Conservation (phyloP, 495 filamentous ascomycete species). For the Trichoderma erinaceum region DNA sequence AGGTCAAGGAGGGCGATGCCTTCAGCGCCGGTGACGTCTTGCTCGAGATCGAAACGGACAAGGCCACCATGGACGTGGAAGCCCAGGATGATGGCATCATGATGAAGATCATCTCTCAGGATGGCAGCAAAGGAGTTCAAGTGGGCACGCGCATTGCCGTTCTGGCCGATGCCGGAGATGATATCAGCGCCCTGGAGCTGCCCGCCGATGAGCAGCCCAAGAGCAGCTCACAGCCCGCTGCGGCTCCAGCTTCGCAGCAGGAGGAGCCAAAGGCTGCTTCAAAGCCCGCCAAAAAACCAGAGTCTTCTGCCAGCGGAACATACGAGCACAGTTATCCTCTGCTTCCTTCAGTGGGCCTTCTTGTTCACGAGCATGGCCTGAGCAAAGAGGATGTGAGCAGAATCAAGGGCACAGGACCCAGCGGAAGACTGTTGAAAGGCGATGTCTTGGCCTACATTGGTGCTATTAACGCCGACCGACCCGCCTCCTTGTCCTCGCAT, state of each 20-base stretch:
- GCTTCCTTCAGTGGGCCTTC: conserved; percentile 75
- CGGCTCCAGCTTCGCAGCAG: conserved; percentile 23
- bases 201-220: conserved; percentile 53
- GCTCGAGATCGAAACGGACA: conserved; percentile 83
- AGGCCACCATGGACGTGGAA: conserved; percentile 87
- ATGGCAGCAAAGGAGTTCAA: conserved; percentile 63
- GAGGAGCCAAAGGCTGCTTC: conserved; percentile 17
- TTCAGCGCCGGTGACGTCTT: conserved; percentile 74
- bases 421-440: conserved; percentile 86
- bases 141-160: conserved; percentile 73
- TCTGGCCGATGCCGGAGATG: conserved; percentile 67
- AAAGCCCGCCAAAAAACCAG: conserved; percentile 22
- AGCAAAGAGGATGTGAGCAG: conserved; percentile 63
- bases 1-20: conserved; percentile 69
- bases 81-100: conserved; percentile 75
- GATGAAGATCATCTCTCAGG: conserved; percentile 67
- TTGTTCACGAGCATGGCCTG: conserved; percentile 72
- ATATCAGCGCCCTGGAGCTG: conserved; percentile 60
- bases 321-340: conserved; percentile 71
- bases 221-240: conserved; percentile 26
- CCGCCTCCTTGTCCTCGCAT: conserved; percentile 58
- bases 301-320: conserved; percentile 31
- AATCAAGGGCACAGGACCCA: conserved; percentile 82
- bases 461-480: conserved; percentile 59
- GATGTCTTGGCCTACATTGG: conserved; percentile 92